Conservation (phyloP, 495 filamentous ascomycete species). For the Podospora comata region DNA sequence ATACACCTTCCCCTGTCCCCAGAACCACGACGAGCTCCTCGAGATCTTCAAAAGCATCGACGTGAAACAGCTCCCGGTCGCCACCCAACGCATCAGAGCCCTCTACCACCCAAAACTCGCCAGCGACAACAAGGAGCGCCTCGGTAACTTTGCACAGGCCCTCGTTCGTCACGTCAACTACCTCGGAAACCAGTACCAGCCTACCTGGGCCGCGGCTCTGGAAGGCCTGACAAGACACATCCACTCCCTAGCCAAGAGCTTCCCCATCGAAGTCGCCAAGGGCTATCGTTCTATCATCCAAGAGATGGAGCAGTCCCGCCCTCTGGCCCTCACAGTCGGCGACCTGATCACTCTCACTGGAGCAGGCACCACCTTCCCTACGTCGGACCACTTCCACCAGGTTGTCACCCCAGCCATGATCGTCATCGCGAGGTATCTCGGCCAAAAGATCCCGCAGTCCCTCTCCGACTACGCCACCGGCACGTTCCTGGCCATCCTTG, state of each 20-base stretch:
- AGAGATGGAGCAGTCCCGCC: constrained; percentile 56
- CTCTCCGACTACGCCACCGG: constrained; percentile 67
- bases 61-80: constrained; percentile 62
- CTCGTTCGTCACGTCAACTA: constrained; percentile 77
- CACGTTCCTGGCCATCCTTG: constrained; percentile 72
- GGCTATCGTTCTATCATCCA: constrained; percentile 73
- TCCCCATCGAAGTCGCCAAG: constrained; percentile 69
- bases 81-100: constrained; percentile 85
- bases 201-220: constrained; percentile 37
- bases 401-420: constrained; percentile 87
- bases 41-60: constrained; percentile 57
- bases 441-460: constrained; percentile 62
- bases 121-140: constrained; percentile 76
- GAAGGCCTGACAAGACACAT: constrained; percentile 44
- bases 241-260: constrained; percentile 74
- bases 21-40: constrained; percentile 70
- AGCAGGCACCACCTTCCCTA: constrained; percentile 81
- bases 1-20: constrained; percentile 81
- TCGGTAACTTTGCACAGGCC: constrained; percentile 67
- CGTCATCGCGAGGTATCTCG: constrained; percentile 76
- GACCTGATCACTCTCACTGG: constrained; percentile 81
- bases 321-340: constrained; percentile 60
- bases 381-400: constrained; percentile 93
- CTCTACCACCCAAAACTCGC: constrained; percentile 85
- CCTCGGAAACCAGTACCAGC: constrained; percentile 49